A percentile compares a stretch with the other conserved stretches of the same genome.
These are phyloP conservation scores for Cyclotella cryptica DNA, from an alignment of 108 stramenopile species.

Conservation along the genomic window DNA sequence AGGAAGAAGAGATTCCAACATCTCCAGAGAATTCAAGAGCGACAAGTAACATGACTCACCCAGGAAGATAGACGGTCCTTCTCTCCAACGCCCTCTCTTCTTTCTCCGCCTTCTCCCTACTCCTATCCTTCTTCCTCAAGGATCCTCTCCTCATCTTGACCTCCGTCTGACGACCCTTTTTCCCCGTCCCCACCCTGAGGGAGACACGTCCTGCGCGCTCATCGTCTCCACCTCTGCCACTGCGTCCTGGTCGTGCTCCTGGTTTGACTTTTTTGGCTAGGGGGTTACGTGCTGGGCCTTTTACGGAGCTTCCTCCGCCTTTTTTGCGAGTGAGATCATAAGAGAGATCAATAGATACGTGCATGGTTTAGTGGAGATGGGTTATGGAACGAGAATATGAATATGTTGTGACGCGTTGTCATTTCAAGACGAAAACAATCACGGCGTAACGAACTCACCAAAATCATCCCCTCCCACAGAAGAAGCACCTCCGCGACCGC, in stretches of 20 bases:
- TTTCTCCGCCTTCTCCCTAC: constrained; percentile 66
- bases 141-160: constrained; percentile 67
- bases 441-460: background rate
- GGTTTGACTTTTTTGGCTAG: constrained; percentile 43
- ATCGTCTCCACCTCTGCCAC: constrained; percentile 16
- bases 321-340: constrained; percentile 6
- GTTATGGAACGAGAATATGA: background rate
- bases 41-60: constrained; percentile 59
- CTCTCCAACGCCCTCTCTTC: constrained; percentile 74
- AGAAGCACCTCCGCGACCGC: constrained; percentile 26
- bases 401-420: too few species aligned
- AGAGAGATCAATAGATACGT: background rate
- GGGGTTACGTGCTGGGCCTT: constrained; percentile 35
- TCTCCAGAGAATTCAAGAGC: background rate
- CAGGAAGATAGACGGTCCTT: constrained; percentile 76
- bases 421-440: too few species aligned
- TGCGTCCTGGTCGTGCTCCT: constrained; percentile 22
- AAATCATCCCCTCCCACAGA: constrained; percentile 5
- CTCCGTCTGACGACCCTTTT: constrained; percentile 63
- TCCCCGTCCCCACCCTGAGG: constrained; percentile 73
- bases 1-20: too few species aligned
- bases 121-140: constrained; percentile 78
- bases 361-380: background rate
- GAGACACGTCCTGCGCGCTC: constrained; percentile 49
- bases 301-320: constrained; percentile 38